A percentile compares a stretch with the other conserved stretches of the same genome.
These are phyloP conservation scores for Amanita rubescens DNA, from an alignment of 768 basidiomycete species.

Conservation along the genomic window DNA sequence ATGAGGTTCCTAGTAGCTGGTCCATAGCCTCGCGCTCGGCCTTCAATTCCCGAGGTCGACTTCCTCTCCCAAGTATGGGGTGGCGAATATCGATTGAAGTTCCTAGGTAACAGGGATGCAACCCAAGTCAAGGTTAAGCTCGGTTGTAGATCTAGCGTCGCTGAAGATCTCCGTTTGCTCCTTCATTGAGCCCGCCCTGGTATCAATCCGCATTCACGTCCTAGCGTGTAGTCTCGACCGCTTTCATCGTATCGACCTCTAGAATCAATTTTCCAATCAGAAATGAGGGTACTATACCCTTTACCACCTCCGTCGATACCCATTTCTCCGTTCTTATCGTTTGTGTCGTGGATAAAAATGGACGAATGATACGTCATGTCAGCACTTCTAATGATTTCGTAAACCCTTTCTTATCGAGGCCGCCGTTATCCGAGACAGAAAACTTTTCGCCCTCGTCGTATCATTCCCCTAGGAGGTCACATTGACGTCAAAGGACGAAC, in stretches of 20 bases:
- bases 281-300: background rate
- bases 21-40: background rate
- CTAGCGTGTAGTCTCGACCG: background rate
- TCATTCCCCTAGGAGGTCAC: conserved; percentile 8
- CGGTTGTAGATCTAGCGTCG: background rate
- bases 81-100: background rate
- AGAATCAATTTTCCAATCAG: background rate
- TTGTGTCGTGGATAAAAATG: background rate
- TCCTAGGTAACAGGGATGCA: background rate
- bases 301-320: background rate
- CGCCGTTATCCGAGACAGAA: background rate
- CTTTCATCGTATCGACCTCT: background rate
- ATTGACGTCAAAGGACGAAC: background rate
- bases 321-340: background rate
- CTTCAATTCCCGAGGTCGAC: background rate
- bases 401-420: background rate
- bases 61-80: background rate
- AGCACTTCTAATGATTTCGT: background rate
- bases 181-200: background rate
- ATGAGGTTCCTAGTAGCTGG: conserved; percentile 1
- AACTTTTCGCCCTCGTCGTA: conserved; percentile 7
- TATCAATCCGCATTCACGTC: background rate
- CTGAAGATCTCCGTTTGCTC: background rate
- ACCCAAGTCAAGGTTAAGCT: conserved; percentile 4
- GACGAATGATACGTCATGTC: background rate